These are phyloP conservation scores for Colletotrichum sp. DNA, from an alignment of 2,329 filamentous ascomycete genomes.

Conservation along the genomic window DNA sequence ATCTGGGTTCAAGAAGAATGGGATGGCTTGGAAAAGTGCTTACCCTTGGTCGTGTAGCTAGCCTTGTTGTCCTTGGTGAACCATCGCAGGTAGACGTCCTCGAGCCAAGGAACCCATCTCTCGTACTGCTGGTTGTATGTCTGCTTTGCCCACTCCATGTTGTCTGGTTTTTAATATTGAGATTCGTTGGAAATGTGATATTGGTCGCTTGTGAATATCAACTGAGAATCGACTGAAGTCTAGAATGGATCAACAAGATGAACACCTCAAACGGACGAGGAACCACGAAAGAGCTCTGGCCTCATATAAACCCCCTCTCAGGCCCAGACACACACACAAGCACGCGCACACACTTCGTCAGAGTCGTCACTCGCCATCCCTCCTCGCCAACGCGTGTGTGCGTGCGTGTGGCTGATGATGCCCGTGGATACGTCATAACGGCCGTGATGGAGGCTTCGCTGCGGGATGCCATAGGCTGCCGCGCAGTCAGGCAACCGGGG, in stretches of 20 bases:
- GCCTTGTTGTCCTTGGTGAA: conserved; percentile 82
- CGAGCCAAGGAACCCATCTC: conserved; percentile 77
- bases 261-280: not conserved
- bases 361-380: conserved; percentile 16
- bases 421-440: conserved; percentile 14
- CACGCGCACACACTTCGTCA: not conserved
- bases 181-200: not conserved
- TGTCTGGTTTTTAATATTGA: not conserved
- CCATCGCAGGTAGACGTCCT: conserved; percentile 74
- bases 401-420: conserved; percentile 19
- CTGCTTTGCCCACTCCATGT: conserved; percentile 62
- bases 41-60: conserved; percentile 73
- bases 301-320: conserved; percentile 3
- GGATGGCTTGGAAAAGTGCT: conserved; percentile 20
- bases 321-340: not conserved
- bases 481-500: not conserved
- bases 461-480: conserved; percentile 14
- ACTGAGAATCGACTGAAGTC: not conserved
- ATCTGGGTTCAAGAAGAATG: not conserved
- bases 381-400: not conserved
- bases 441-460: conserved; percentile 18
- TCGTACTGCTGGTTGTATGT: conserved; percentile 77
- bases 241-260: conserved; percentile 11
- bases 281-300: not conserved
- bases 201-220: not conserved